Percentiles rank a stretch among this genome's conserved stretches.
Conservation (phyloP, 768 basidiomycete genomes). For the Agaricus blazei region DNA sequence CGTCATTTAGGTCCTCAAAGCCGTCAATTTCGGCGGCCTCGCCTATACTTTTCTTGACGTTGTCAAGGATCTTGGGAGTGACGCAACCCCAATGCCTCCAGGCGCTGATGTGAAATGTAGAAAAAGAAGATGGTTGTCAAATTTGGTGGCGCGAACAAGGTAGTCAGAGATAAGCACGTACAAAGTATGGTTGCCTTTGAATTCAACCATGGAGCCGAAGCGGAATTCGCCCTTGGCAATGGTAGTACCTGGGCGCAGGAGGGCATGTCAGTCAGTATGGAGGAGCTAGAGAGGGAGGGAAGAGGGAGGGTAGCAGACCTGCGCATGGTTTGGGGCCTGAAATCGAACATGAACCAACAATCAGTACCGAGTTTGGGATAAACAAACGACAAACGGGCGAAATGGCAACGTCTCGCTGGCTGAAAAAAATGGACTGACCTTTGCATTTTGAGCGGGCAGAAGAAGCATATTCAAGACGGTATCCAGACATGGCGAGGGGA, state of each 20-base stretch:
- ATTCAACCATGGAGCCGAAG: slow-evolving; percentile 69
- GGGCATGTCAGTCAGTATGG: not conserved
- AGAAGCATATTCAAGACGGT: slow-evolving; percentile 74
- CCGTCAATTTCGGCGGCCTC: slow-evolving; percentile 76
- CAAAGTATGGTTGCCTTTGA: slow-evolving; percentile 67
- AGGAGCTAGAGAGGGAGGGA: slow-evolving; percentile 13
- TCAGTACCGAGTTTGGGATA: slow-evolving; percentile 11
- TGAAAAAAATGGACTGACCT: slow-evolving; percentile 39
- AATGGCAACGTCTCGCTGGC: slow-evolving; percentile 19
- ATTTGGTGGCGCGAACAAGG: not conserved
- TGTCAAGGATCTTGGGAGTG: slow-evolving; percentile 61
- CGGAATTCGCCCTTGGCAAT: slow-evolving; percentile 73
- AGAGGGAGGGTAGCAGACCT: slow-evolving; percentile 37
- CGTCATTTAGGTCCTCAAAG: slow-evolving; percentile 64
- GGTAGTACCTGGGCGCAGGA: slow-evolving; percentile 45
- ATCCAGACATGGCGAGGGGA: slow-evolving; percentile 42
- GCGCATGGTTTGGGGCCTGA: slow-evolving; percentile 73
- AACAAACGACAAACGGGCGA: slow-evolving; percentile 17
- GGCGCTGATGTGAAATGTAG: slow-evolving; percentile 30
- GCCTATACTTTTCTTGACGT: slow-evolving; percentile 60
- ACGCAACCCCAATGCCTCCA: slow-evolving; percentile 95
- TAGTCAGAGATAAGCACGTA: slow-evolving; percentile 26
- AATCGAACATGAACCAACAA: slow-evolving; percentile 10
- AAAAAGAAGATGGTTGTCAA: not conserved
- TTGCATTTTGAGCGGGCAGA: slow-evolving; percentile 74